Percentiles rank a stretch among this genome's conserved stretches.
Conservation (phyloP, 164 flowering plant genomes). For the Vitis amurensis region DNA sequence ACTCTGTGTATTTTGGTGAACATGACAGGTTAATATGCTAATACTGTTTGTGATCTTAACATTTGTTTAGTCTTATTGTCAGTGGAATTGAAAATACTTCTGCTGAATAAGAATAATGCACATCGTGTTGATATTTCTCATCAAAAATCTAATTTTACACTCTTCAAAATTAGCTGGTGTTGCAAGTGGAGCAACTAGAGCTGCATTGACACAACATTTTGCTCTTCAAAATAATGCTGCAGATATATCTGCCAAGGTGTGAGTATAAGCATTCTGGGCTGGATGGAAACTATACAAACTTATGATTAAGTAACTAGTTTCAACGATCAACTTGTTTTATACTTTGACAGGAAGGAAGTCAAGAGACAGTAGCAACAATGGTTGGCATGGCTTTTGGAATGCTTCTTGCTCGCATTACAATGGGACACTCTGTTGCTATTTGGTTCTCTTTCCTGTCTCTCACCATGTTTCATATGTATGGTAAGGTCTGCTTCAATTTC, state of each 20-base stretch:
- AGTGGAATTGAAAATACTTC: no score
- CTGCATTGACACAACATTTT: slow-evolving; percentile 98
- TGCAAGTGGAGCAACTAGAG: slow-evolving; percentile 99
- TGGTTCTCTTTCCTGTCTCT: slow-evolving; percentile 89
- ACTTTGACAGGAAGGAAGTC: slow-evolving; percentile 87
- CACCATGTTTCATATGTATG: slow-evolving; percentile 94
- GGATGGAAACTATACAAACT: slow-evolving; percentile 1
- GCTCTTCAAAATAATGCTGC: slow-evolving; percentile 98
- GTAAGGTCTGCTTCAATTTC: slow-evolving; percentile 45
- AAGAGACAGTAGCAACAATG: slow-evolving; percentile 98
- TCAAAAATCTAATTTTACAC: background rate
- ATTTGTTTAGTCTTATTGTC: no score
- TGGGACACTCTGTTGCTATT: slow-evolving; percentile 70
- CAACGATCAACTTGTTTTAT: slow-evolving; percentile 2
- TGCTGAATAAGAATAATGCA: no score
- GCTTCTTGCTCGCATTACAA: slow-evolving; percentile 83
- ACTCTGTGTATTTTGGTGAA: no score
- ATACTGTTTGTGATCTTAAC: no score
- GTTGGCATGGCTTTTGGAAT: slow-evolving; percentile 94
- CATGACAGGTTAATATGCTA: no score
- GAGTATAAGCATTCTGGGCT: background rate
- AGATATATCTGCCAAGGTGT: slow-evolving; percentile 97
- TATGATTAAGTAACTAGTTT: background rate
- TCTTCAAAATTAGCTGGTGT: slow-evolving; percentile 75
- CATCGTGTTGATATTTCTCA: no score